Conservation (phyloP, 108 stramenopile species). For the Fistulifera pelliculosa region DNA sequence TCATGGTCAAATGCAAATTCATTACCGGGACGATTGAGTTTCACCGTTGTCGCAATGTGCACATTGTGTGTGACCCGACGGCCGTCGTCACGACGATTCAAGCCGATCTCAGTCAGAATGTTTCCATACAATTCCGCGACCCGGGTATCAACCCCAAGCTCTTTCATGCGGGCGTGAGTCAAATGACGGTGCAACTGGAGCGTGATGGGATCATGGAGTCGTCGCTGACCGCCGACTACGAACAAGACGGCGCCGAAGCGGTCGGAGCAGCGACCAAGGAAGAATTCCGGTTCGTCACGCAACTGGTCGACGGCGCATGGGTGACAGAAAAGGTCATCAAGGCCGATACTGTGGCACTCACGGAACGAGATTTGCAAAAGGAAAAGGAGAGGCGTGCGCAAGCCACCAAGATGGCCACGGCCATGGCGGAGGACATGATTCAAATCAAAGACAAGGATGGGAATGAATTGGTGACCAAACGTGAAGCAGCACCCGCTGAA, state of each 20-base stretch:
- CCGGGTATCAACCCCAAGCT: slow-evolving; percentile 58
- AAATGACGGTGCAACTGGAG: slow-evolving; percentile 43
- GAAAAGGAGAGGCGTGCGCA: slow-evolving; percentile 34
- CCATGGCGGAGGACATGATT: slow-evolving; percentile 32
- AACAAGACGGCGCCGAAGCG: slow-evolving; percentile 52
- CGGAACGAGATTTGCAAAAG: slow-evolving; percentile 51
- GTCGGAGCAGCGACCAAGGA: slow-evolving; percentile 67
- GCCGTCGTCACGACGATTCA: slow-evolving; percentile 78
- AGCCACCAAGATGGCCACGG: slow-evolving; percentile 30
- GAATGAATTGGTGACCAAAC: slow-evolving; percentile 21
- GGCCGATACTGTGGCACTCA: slow-evolving; percentile 50
- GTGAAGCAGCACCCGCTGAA: slow-evolving; percentile 21
- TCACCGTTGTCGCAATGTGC: slow-evolving; percentile 61
- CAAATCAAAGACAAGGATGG: slow-evolving; percentile 27
- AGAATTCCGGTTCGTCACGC: slow-evolving; percentile 83
- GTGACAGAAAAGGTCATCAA: slow-evolving; percentile 63
- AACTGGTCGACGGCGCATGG: slow-evolving; percentile 43
- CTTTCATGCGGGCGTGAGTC: slow-evolving; percentile 76
- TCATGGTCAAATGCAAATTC: slow-evolving; percentile 72
- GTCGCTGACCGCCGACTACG: slow-evolving; percentile 56
- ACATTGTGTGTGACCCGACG: slow-evolving; percentile 43
- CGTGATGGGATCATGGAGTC: slow-evolving; percentile 70
- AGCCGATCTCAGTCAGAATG: slow-evolving; percentile 64
- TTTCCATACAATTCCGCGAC: slow-evolving; percentile 62
- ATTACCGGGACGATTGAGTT: slow-evolving; percentile 80